Evolutionary conservation across 768 basidiomycete species (phyloP).

Genomic region (Kwoniella europaea): DNA sequence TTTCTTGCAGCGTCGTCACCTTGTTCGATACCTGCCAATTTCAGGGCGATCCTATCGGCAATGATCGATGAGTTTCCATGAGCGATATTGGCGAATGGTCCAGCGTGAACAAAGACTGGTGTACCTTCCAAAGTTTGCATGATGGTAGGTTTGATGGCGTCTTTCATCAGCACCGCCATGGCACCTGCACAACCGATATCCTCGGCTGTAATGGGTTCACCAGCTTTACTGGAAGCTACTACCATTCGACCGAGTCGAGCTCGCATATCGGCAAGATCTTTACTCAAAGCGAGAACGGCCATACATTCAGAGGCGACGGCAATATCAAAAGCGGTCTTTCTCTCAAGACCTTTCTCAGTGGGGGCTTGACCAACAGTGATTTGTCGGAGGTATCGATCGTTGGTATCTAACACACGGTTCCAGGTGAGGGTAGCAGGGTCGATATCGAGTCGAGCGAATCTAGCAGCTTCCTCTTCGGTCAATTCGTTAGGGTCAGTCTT

Average conservation of each 20-base stretch:
- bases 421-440: constrained; percentile 91
- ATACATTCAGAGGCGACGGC: constrained; percentile 96
- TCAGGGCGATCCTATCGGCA: constrained; percentile 94
- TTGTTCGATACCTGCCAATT: constrained; percentile 92
- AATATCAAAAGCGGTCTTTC: constrained; percentile 93
- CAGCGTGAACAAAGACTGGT: constrained; percentile 97
- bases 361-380: constrained; percentile 87
- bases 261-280: constrained; percentile 86
- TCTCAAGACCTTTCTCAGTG: constrained; percentile 86
- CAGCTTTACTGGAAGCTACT: constrained; percentile 87
- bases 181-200: constrained; percentile 95
- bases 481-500: constrained; percentile 91
- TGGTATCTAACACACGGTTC: constrained; percentile 94
- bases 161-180: constrained; percentile 95
- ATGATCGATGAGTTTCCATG: constrained; percentile 97
- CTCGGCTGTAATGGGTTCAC: constrained; percentile 91
- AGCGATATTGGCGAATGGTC: constrained; percentile 98
- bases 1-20: constrained; percentile 79
- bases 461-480: constrained; percentile 86
- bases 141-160: constrained; percentile 97
- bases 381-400: constrained; percentile 94
- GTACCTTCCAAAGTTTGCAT: constrained; percentile 99
- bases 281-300: constrained; percentile 93
- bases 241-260: constrained; percentile 86
- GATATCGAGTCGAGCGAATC: constrained; percentile 89